These are phyloP conservation scores for Aspergillus incahuasiensis DNA, from an alignment of 495 filamentous ascomycete genomes.

Conservation along the genomic window DNA sequence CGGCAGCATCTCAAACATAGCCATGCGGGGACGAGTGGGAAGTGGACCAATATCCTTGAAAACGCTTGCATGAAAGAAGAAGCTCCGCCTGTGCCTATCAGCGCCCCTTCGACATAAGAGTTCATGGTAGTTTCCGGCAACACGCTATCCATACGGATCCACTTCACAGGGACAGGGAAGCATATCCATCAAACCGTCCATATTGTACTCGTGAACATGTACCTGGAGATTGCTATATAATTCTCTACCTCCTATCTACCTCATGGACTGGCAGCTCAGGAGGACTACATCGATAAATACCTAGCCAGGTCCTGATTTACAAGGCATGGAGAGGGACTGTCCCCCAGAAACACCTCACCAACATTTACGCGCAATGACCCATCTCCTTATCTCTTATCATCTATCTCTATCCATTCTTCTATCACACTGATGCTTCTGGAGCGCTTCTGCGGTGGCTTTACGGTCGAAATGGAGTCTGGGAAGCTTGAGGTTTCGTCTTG, in stretches of 20 bases:
- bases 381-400: background rate
- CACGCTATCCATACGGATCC: too few species aligned
- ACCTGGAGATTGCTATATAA: too few species aligned
- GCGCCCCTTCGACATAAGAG: constrained; percentile 24
- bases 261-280: background rate
- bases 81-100: constrained; percentile 41
- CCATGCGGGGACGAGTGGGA: constrained; percentile 92
- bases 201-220: too few species aligned
- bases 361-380: background rate
- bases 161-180: too few species aligned
- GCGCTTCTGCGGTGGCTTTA: background rate
- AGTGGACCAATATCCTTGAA: constrained; percentile 98
- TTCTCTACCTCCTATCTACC: background rate
- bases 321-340: background rate
- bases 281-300: constrained; percentile 2
- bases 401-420: background rate
- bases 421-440: background rate
- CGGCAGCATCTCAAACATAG: constrained; percentile 97
- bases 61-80: constrained; percentile 97
- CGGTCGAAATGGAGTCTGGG: background rate
- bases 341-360: background rate
- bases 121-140: too few species aligned
- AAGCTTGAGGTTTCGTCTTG: background rate
- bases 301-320: background rate
- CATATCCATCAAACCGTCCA: background rate